Percentiles rank a stretch among this genome's conserved stretches.
Evolutionary conservation across 495 filamentous ascomycete species (phyloP).

Genomic region (Echria macrotheca): DNA sequence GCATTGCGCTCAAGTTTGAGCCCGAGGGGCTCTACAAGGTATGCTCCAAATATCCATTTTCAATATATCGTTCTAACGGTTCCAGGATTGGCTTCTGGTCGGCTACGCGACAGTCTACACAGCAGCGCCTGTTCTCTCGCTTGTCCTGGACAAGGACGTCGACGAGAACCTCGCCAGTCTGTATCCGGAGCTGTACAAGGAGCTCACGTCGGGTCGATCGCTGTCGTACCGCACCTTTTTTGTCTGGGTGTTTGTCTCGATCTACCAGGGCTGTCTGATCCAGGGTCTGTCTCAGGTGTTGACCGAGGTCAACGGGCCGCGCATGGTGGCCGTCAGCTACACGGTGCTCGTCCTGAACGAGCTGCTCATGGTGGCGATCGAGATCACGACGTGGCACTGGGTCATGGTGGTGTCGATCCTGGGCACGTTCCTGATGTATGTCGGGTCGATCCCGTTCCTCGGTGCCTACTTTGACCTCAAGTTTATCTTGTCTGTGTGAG

Average conservation of each 20-base stretch:
- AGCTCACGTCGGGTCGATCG: slow-evolving; percentile 77
- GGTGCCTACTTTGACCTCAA: slow-evolving; percentile 83
- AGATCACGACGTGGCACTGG: slow-evolving; percentile 95
- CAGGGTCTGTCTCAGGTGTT: slow-evolving; percentile 88
- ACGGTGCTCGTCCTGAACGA: slow-evolving; percentile 92
- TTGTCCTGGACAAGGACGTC: slow-evolving; percentile 95
- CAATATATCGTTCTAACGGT: no score
- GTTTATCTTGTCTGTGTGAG: slow-evolving; percentile 65
- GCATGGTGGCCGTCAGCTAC: slow-evolving; percentile 87
- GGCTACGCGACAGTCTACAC: slow-evolving; percentile 97
- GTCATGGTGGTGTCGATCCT: slow-evolving; percentile 83
- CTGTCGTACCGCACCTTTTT: slow-evolving; percentile 93
- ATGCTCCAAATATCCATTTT: no score
- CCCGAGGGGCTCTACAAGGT: slow-evolving; percentile 87
- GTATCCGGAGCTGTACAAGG: slow-evolving; percentile 96
- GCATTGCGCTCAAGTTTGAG: slow-evolving; percentile 83
- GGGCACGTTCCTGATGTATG: slow-evolving; percentile 73
- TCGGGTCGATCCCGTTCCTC: slow-evolving; percentile 80
- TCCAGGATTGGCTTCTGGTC: slow-evolving; percentile 89
- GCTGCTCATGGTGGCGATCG: slow-evolving; percentile 90
- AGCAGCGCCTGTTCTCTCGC: slow-evolving; percentile 85
- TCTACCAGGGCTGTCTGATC: slow-evolving; percentile 93
- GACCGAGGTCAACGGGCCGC: slow-evolving; percentile 60
- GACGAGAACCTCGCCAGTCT: slow-evolving; percentile 88
- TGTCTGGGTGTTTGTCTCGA: slow-evolving; percentile 89